Evolutionary conservation across 176 grass and related monocot species (phyloP).

Genomic region (Aegilops umbellulata): DNA sequence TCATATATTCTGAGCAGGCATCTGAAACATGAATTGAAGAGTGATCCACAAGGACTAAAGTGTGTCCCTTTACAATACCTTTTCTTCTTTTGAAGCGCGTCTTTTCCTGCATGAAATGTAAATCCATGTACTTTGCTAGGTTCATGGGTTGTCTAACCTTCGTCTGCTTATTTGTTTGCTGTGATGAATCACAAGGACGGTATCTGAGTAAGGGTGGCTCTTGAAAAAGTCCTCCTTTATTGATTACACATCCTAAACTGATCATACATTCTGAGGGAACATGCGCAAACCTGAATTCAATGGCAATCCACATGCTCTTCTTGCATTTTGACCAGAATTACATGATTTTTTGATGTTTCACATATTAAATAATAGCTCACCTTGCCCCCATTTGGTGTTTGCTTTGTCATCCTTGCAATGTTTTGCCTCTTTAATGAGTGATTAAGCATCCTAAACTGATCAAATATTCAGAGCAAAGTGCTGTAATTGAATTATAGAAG

Average conservation of each 20-base stretch:
- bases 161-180: background rate
- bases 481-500: background rate
- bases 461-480: background rate
- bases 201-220: slow-evolving; percentile 22
- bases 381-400: too few species aligned
- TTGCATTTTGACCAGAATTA: too few species aligned
- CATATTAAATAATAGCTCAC: too few species aligned
- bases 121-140: background rate
- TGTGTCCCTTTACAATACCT: background rate
- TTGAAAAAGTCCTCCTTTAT: background rate
- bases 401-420: too few species aligned
- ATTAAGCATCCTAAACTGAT: slow-evolving; percentile 19
- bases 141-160: background rate
- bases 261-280: background rate
- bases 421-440: background rate
- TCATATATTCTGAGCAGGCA: slow-evolving; percentile 12
- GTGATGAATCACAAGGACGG: slow-evolving; percentile 11
- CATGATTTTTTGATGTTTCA: too few species aligned
- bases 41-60: background rate
- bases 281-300: too few species aligned
- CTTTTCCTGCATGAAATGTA: background rate
- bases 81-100: background rate
- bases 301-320: too few species aligned
- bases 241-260: slow-evolving; percentile 20
- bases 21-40: background rate